Base-by-base conservation (phyloP, 2,329 filamentous ascomycete species). In the Arthrocladium fulminans region DNA sequence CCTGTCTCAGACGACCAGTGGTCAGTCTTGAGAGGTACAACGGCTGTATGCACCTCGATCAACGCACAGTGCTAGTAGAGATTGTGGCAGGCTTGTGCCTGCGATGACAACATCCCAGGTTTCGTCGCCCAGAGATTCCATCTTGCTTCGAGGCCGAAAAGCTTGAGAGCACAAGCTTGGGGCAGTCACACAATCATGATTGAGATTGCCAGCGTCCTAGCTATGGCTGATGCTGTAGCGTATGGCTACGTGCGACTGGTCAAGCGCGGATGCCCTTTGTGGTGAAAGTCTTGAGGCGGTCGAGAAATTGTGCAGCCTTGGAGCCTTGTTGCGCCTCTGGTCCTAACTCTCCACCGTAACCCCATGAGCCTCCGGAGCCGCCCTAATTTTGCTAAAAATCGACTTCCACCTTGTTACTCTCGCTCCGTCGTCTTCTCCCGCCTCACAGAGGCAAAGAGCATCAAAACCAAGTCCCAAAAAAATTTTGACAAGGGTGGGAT, bases 101-200 rank as follows among this genome's bases (percentile, higher is more conserved):
- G 79, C 80, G 66, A 90, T 86, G 59, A 87, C 74, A 61, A 85
- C 80, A 73, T 90, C 85, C 85, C 85, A 90, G 54, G 75, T 71
- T 59, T 83, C 84, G 52, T 87, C 83, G 65, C 75, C 74, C 58
- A 89, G 72, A 56, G 80, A 80, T 69, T 89, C 84, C 84, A 89
- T 88, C 12, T 19, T 20, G 25, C 5, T 29, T 13, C 19, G 8
- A 25, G 54, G 41, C 51, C 47, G 45, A 25, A 47, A 48, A 44
- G 13, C 32, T 35, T 7, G 10, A 35, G 10, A 35, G 32, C 32
- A 35, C 6, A 35, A 35, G 6, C 32, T 29, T 29, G 49, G 19
- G 52, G 34, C 37, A 44, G 20, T 48, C 48, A 39, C 42, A 34
- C 37, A 54, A 55, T 45, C 47, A 34, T 37, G 42, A 32, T 22